Evolutionary conservation across 176 grass and related monocot genomes (phyloP).

Genomic region (Alloteropsis semialata): DNA sequence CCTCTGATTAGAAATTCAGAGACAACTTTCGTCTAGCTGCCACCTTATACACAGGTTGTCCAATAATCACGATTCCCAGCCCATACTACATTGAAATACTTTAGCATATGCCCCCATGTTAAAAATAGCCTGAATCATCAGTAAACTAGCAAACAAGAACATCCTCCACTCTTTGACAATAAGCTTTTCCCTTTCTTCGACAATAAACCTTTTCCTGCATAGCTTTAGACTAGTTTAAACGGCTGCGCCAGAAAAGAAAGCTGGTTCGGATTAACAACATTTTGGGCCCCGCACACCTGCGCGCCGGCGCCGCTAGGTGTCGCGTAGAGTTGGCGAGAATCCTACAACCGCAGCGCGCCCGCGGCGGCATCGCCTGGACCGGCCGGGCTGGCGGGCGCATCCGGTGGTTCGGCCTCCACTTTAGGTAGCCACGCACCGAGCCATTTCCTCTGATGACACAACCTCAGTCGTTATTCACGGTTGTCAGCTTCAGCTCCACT

Average conservation of each 20-base stretch:
- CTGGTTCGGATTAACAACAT: not conserved
- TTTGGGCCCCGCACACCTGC: not conserved
- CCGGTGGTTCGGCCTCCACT: constrained; percentile 26
- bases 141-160: not conserved
- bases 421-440: constrained; percentile 16
- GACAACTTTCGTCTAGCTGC: not conserved
- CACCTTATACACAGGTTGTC: not conserved
- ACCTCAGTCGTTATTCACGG: not conserved
- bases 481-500: not conserved
- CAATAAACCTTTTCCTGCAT: too few species aligned
- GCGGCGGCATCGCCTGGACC: not conserved
- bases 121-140: not conserved
- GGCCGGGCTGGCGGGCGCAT: not conserved
- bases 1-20: not conserved
- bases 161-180: not conserved
- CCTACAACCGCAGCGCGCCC: constrained; percentile 11
- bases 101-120: not conserved
- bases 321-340: constrained; percentile 28
- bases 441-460: not conserved
- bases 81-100: not conserved
- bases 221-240: constrained; percentile 7
- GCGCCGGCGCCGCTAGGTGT: not conserved
- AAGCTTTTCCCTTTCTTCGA: not conserved
- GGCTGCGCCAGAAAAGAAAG: not conserved
- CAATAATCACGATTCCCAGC: not conserved